A percentile compares a stretch with the other conserved stretches of the same genome.
These are phyloP conservation scores for Trichoderma koningiopsis DNA, from an alignment of 2,329 filamentous ascomycete genomes.

Conservation along the genomic window DNA sequence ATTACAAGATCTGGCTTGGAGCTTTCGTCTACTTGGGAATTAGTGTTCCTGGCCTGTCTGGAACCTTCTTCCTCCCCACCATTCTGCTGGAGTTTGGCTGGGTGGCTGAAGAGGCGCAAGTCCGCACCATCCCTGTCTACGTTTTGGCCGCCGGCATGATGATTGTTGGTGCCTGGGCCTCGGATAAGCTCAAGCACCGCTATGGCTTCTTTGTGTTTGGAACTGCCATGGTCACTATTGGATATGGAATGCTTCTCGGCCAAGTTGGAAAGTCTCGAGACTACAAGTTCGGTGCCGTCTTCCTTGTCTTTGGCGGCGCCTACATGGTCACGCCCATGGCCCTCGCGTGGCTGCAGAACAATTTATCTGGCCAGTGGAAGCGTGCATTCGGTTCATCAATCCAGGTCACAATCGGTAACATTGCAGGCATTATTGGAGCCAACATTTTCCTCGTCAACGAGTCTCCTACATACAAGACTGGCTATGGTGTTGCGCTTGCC, in stretches of 20 bases:
- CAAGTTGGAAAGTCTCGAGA: constrained; percentile 33
- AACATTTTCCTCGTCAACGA: constrained; percentile 54
- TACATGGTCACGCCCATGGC: constrained; percentile 59
- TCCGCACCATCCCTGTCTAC: constrained; percentile 43
- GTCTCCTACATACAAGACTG: constrained; percentile 51
- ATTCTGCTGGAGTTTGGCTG: constrained; percentile 44
- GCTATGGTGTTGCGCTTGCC: constrained; percentile 52
- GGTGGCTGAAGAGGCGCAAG: constrained; percentile 38
- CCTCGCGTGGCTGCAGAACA: constrained; percentile 62
- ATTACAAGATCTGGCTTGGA: constrained; percentile 50
- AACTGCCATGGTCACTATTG: constrained; percentile 46
- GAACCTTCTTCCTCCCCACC: constrained; percentile 44
- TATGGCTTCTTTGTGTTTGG: constrained; percentile 53
- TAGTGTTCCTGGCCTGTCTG: constrained; percentile 50
- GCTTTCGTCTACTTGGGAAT: constrained; percentile 41
- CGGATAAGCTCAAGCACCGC: constrained; percentile 52
- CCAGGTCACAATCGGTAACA: constrained; percentile 49
- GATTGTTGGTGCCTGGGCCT: constrained; percentile 43
- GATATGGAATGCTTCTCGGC: constrained; percentile 55
- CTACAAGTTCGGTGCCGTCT: constrained; percentile 52
- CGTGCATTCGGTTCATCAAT: constrained; percentile 58
- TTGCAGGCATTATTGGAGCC: constrained; percentile 33
- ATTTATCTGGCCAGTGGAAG: constrained; percentile 58
- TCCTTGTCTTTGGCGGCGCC: constrained; percentile 44
- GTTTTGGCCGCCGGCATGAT: constrained; percentile 38